Percentiles rank a stretch among this genome's conserved stretches.
These are phyloP conservation scores for Naematelia encephala DNA, from an alignment of 768 basidiomycete species.

Conservation along the genomic window DNA sequence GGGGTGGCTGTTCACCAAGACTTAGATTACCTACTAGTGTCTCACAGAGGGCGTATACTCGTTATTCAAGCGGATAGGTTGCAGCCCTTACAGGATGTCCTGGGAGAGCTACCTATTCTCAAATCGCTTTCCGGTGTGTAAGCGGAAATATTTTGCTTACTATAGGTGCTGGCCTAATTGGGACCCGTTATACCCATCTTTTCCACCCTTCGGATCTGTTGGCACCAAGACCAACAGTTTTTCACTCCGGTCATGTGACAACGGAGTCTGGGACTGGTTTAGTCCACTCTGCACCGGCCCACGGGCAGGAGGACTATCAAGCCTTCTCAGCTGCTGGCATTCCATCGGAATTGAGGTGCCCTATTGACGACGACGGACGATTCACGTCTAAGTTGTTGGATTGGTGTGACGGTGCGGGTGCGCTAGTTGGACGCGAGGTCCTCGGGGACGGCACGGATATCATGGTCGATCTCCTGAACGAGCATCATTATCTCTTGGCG, in stretches of 20 bases:
- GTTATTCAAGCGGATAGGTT: constrained; percentile 53
- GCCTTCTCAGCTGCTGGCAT: constrained; percentile 54
- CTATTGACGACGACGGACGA: constrained; percentile 72
- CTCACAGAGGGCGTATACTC: constrained; percentile 33
- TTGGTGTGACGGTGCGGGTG: constrained; percentile 58
- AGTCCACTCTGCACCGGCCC: constrained; percentile 92
- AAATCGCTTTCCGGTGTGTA: constrained; percentile 43
- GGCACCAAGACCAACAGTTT: constrained; percentile 55
- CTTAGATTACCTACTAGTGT: constrained; percentile 63
- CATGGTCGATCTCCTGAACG: constrained; percentile 62
- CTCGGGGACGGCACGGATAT: constrained; percentile 67
- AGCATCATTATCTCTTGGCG: constrained; percentile 60
- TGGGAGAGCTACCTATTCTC: constrained; percentile 47
- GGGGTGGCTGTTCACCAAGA: constrained; percentile 82
- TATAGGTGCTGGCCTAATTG: constrained; percentile 60
- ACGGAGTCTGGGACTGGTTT: constrained; percentile 87
- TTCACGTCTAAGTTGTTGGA: constrained; percentile 63
- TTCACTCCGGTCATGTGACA: constrained; percentile 74
- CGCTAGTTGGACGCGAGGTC: constrained; percentile 68
- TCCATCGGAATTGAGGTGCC: constrained; percentile 63
- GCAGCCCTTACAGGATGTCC: constrained; percentile 37
- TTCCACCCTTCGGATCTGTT: constrained; percentile 54
- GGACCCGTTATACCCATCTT: constrained; percentile 60
- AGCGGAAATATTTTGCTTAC: constrained; percentile 1
- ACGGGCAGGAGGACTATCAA: constrained; percentile 87